Evolutionary conservation across 495 filamentous ascomycete genomes (phyloP), one percentile per base, ranked within the genome.

Genomic region (Friedmanniomyces simplex): DNA sequence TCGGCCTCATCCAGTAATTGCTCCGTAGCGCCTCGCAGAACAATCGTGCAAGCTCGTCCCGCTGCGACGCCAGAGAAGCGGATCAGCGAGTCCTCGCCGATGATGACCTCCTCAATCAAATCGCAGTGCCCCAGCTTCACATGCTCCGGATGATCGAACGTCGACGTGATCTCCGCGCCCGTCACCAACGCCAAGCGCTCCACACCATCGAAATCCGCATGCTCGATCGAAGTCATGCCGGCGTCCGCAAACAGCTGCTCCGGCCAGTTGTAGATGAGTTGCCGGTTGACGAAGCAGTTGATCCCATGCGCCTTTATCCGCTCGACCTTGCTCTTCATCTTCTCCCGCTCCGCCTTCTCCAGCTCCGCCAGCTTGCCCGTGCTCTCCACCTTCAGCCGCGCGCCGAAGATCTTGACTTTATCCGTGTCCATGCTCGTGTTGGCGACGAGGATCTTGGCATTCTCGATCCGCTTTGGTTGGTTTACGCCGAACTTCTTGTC

Each of bases 391-490:
- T 96, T 95, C 64, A 97, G 87, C 24, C 89, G 83, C 20, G 93
- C 93, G 56, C 93, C 93, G 68, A 97, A 98, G 64, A 98, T 96
- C 81, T 98, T 98, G 74, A 98, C 87, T 79, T 98, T 98, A 73
- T 98, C 93, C 25, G 93, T 97, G 71, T 98, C 93, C 93, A 98
- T 98, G 6, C 91, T 85, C 61, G 93, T 98, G 73, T 98, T 98
- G 54, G 93, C 93, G 25, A 97, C 86, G 18, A 98, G 73, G 59
- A 98, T 97, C 78, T 96, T 97, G 50, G 90, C 93, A 68, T 97
- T 97, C 73, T 97, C 93, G 63, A 98, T 76, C 46, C 88, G 79
- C 77, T 97, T 97, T 22, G 93, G 91, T 71, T 98, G 93, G 77
- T 98, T 98, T 59, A 97, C 90, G 60, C 93, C 93, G 60, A 98